Evolutionary conservation across 306 rosid genomes (phyloP).

Genomic region (Glycine tomentella): DNA sequence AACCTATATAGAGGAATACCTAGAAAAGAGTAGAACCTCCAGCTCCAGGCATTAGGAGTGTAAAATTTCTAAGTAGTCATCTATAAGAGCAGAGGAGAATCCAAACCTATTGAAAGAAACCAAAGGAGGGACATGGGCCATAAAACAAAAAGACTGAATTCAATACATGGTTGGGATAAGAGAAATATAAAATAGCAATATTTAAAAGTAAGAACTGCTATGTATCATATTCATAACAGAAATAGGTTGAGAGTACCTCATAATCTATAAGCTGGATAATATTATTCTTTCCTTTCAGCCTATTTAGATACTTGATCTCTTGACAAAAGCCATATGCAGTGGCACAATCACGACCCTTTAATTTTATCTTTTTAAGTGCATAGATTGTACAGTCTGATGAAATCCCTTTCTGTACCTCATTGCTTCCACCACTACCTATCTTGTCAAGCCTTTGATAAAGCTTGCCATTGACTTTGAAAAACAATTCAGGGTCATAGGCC

Average conservation of each 20-base stretch:
- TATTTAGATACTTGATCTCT: slow-evolving; percentile 91
- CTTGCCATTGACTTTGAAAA: slow-evolving; percentile 93
- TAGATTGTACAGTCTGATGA: slow-evolving; percentile 91
- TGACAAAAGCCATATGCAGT: slow-evolving; percentile 98
- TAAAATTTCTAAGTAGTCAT: slow-evolving; percentile 16
- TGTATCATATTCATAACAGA: not conserved
- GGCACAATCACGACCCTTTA: slow-evolving; percentile 94
- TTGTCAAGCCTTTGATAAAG: slow-evolving; percentile 98
- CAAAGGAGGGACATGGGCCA: not conserved
- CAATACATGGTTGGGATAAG: not conserved
- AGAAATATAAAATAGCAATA: slow-evolving; percentile 24
- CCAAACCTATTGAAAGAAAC: not conserved
- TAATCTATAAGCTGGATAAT: slow-evolving; percentile 93
- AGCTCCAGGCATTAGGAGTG: not conserved
- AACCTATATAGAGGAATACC: not conserved
- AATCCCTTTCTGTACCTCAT: slow-evolving; percentile 98
- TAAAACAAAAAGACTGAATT: not conserved
- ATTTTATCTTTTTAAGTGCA: slow-evolving; percentile 90
- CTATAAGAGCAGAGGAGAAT: not conserved
- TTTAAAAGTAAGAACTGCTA: slow-evolving; percentile 28
- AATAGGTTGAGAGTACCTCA: slow-evolving; percentile 67
- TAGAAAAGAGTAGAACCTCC: not conserved
- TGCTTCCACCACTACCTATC: slow-evolving; percentile 99
- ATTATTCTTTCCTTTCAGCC: slow-evolving; percentile 83
- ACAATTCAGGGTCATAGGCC: slow-evolving; percentile 86